Evolutionary conservation across 1,139 yeast species (phyloP).

Genomic region (Geotrichum siamense): DNA sequence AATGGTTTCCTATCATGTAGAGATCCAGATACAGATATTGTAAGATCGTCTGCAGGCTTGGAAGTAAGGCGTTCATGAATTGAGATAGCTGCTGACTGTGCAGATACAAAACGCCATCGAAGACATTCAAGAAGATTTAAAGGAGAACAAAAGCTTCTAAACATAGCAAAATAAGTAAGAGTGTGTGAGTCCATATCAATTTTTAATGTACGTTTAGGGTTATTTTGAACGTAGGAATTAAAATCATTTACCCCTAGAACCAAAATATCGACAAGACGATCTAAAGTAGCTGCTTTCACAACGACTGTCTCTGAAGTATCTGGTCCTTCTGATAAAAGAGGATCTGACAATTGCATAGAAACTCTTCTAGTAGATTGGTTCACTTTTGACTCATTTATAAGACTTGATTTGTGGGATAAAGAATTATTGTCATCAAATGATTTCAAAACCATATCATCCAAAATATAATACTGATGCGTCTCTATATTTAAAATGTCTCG

Average conservation of each 20-base stretch:
- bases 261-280: slow-evolving; percentile 52
- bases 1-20: slow-evolving; percentile 5
- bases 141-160: slow-evolving; percentile 56
- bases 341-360: slow-evolving; percentile 27
- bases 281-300: slow-evolving; percentile 54
- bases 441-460: slow-evolving; percentile 50
- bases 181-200: slow-evolving; percentile 58
- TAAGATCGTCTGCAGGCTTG: slow-evolving; percentile 4
- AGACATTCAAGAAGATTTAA: slow-evolving; percentile 44
- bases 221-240: slow-evolving; percentile 42
- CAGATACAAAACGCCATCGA: slow-evolving; percentile 49
- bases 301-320: slow-evolving; percentile 37
- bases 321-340: slow-evolving; percentile 1
- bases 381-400: slow-evolving; percentile 43
- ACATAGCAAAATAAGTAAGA: slow-evolving; percentile 57
- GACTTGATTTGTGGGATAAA: slow-evolving; percentile 39
- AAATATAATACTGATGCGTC: slow-evolving; percentile 46
- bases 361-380: slow-evolving; percentile 31
- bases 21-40: background rate
- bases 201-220: slow-evolving; percentile 33
- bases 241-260: slow-evolving; percentile 57
- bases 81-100: slow-evolving; percentile 51
- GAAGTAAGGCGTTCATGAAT: slow-evolving; percentile 29
- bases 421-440: slow-evolving; percentile 38
- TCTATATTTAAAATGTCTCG: slow-evolving; percentile 57